These are phyloP conservation scores for Dendrobium officinale DNA, from an alignment of 106 monocot species.

Conservation along the genomic window DNA sequence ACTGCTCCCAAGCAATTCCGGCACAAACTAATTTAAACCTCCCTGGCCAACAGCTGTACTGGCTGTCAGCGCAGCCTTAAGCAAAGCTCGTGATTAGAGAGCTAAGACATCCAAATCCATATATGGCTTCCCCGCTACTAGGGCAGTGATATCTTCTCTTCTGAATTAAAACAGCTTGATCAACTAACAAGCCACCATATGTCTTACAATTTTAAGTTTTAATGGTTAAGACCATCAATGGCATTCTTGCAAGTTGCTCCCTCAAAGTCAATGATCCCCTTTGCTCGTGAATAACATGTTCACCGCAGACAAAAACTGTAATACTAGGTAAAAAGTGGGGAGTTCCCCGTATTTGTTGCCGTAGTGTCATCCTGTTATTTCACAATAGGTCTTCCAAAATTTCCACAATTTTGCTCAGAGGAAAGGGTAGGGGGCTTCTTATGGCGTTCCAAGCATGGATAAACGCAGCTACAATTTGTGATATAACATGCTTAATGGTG, in stretches of 20 bases:
- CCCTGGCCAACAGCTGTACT: constrained; percentile 79
- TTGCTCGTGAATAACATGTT: constrained; percentile 81
- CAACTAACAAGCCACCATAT: constrained; percentile 91
- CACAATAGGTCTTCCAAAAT: constrained; percentile 72
- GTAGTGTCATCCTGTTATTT: constrained; percentile 46
- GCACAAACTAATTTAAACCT: constrained; percentile 82
- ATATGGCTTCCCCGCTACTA: constrained; percentile 59
- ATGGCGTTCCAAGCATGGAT: constrained; percentile 69
- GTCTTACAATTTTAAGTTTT: constrained; percentile 95
- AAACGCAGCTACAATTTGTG: constrained; percentile 92
- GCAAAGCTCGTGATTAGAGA: constrained; percentile 69
- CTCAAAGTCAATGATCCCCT: constrained; percentile 80
- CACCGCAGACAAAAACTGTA: constrained; percentile 61
- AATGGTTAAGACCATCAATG: constrained; percentile 81
- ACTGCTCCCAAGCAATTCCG: constrained; percentile 93
- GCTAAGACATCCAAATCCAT: constrained; percentile 80
- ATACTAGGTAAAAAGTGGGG: constrained; percentile 78
- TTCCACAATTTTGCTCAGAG: constrained; percentile 64
- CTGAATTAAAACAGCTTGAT: constrained; percentile 71
- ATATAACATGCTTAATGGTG: constrained; percentile 81
- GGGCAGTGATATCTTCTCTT: constrained; percentile 76
- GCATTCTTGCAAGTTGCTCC: constrained; percentile 81
- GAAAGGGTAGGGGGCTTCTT: constrained; percentile 40
- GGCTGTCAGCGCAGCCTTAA: constrained; percentile 91
- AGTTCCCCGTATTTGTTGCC: constrained; percentile 84